Percentiles rank a stretch among this genome's conserved stretches.
Conservation (phyloP, 495 filamentous ascomycete species). For the Xylaria venustula region DNA sequence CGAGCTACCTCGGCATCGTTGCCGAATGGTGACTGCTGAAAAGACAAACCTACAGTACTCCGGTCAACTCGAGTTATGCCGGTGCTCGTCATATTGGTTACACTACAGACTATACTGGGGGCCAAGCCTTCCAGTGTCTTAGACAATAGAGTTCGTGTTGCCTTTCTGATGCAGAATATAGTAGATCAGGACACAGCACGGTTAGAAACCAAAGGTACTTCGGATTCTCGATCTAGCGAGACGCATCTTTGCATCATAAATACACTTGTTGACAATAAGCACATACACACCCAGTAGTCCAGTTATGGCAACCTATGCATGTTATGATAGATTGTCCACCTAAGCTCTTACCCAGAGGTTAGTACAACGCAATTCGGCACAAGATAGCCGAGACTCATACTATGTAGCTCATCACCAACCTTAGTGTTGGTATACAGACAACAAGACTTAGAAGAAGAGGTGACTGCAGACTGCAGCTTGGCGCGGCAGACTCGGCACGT, state of each 20-base stretch:
- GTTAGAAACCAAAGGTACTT: background rate
- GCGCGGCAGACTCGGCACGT: slow-evolving; percentile 1
- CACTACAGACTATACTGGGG: background rate
- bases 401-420: background rate
- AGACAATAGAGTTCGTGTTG: no score
- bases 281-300: background rate
- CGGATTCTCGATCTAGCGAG: background rate
- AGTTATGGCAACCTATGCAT: background rate
- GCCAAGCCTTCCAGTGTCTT: background rate
- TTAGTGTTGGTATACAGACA: background rate
- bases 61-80: background rate
- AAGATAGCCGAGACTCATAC: background rate
- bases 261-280: background rate
- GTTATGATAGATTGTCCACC: background rate
- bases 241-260: background rate
- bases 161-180: no score
- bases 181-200: background rate
- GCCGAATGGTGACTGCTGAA: background rate
- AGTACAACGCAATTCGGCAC: slow-evolving; percentile 10
- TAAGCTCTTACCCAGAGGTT: background rate
- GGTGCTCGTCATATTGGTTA: background rate
- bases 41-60: no score
- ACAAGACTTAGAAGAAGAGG: background rate
- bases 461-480: background rate
- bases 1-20: background rate